Percentiles rank a stretch among this genome's conserved stretches.
These are phyloP conservation scores for Isochrysis galbana DNA, from an alignment of 78 protist genomes.

Conservation along the genomic window DNA sequence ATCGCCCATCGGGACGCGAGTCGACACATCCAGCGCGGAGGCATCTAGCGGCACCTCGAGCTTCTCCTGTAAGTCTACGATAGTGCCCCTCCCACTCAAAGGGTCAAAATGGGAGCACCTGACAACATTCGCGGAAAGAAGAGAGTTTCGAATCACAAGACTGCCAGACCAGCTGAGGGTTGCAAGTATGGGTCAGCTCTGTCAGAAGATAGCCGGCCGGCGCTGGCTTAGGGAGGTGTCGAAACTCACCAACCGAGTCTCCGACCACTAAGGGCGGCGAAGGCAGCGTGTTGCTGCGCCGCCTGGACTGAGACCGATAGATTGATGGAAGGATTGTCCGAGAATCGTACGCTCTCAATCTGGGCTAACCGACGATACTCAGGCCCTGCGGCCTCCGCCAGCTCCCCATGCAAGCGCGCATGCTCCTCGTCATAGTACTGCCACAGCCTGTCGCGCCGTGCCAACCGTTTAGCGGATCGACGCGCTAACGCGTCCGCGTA, in stretches of 20 bases:
- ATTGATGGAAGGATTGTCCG: background rate
- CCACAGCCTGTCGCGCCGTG: background rate
- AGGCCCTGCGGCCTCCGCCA: background rate
- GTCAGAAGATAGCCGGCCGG: too few species aligned
- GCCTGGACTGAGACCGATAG: background rate
- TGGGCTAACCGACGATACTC: background rate
- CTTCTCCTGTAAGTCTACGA: background rate
- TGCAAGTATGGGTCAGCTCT: too few species aligned
- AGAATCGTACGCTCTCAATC: background rate
- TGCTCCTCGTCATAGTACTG: background rate
- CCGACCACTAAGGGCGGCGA: background rate
- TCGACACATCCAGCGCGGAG: background rate
- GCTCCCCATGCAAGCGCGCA: background rate
- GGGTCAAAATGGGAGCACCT: background rate
- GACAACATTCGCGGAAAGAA: too few species aligned
- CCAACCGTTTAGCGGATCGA: background rate
- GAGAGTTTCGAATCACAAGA: too few species aligned
- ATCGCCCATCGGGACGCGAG: background rate
- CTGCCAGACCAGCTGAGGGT: too few species aligned
- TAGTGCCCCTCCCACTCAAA: background rate
- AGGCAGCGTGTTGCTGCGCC: background rate
- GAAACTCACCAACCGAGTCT: slow-evolving; percentile 11
- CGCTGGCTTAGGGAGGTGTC: too few species aligned
- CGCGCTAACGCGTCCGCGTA: background rate
- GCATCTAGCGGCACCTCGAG: background rate